Evolutionary conservation across 495 filamentous ascomycete genomes (phyloP), one percentile per base, ranked within the genome.

Genomic region (Penicillium taxi): DNA sequence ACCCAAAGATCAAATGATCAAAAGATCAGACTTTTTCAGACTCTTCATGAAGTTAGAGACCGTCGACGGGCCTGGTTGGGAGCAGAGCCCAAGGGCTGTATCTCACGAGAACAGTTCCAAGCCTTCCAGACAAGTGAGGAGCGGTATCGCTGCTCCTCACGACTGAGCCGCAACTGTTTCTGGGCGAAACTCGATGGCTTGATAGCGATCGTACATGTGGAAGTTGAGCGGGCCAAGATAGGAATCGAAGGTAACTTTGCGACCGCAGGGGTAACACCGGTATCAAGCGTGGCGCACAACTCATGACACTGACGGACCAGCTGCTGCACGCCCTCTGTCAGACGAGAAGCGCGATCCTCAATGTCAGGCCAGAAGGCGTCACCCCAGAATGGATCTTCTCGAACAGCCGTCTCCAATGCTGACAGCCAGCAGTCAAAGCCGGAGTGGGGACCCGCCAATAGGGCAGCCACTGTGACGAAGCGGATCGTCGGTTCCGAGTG

Each of bases 401-500:
- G 59, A 2, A 78, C 63, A 2, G 75, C 75, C 0, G 53, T 58
- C 35, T 72, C 66, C 20, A 80, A 52, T 3, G 74, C 64, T 26
- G 63, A 50, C 13, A 76, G 59, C 67, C 75, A 76, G 50, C 76
- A 76, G 13, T 63, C 64, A 36, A 78, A 72, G 29, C 55, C 59
- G 9, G 70, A 70, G 29, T 64, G 50, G 13, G 66, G 52, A 32
- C 66, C 67, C 6, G 69, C 69, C 14, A 78, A 59, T 38, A 70
- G 64, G 36, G 63, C 69, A 13, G 75, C 73, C 20, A 75, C 69
- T 15, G 76, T 66, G 2, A 74, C 64, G 23, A 79, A 64, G 5
- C 75, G 72, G 40, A 80, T 73, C 6, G 69, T 73, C 9, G 74
- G 74, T 42, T 79, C 75, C 23, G 72, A 74, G 52, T 71, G 59